phyloP scores from a whole-genome alignment of 2,329 filamentous ascomycete genomes.

The Aspergillus neotritici region DNA sequence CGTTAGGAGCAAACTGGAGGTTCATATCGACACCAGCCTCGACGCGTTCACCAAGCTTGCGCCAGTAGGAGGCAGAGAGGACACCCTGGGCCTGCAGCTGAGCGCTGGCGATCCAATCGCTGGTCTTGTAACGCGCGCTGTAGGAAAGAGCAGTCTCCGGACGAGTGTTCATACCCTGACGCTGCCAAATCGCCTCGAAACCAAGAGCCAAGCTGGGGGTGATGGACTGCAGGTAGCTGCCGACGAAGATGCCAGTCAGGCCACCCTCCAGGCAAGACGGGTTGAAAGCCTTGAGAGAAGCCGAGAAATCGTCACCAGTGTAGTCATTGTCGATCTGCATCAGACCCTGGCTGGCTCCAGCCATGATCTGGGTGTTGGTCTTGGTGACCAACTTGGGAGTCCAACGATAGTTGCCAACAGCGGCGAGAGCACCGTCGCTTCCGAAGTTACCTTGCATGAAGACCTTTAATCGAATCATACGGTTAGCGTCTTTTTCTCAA shows the following conservation, averaged over 20 bases:
- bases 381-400: conserved; percentile 74
- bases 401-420: conserved; percentile 93
- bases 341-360: conserved; percentile 74
- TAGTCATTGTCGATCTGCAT: conserved; percentile 95
- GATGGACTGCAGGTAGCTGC: conserved; percentile 88
- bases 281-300: conserved; percentile 88
- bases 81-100: conserved; percentile 85
- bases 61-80: conserved; percentile 90
- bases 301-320: conserved; percentile 85
- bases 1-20: conserved; percentile 67
- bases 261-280: conserved; percentile 90
- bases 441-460: conserved; percentile 95
- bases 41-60: conserved; percentile 84
- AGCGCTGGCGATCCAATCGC: conserved; percentile 87
- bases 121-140: conserved; percentile 81
- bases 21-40: conserved; percentile 95
- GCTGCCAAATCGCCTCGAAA: conserved; percentile 91
- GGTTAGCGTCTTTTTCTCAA: conserved; percentile 3
- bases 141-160: conserved; percentile 92
- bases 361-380: conserved; percentile 77
- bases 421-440: conserved; percentile 80
- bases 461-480: conserved; percentile 53
- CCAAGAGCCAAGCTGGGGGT: conserved; percentile 83
- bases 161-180: conserved; percentile 71
- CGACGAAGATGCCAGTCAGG: conserved; percentile 90